Conservation (phyloP, 306 rosid species). For the Cicer arietinum region DNA sequence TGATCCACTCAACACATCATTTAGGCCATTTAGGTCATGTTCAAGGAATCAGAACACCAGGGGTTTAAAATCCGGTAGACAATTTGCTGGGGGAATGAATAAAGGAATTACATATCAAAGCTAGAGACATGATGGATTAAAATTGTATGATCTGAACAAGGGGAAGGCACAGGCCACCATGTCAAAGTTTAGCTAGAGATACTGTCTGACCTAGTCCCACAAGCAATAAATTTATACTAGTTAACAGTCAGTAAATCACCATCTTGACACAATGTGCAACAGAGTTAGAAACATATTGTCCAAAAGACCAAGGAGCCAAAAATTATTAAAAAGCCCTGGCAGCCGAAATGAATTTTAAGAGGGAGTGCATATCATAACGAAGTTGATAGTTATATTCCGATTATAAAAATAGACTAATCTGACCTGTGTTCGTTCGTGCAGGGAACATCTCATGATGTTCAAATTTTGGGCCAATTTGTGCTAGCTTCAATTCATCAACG, state of each 20-base stretch:
- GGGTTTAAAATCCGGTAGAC: neutral
- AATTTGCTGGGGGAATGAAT: neutral
- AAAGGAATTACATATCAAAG: neutral
- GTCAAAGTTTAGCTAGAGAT: conserved; percentile 1
- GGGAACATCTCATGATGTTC: conserved; percentile 92
- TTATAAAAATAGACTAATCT: conserved; percentile 38
- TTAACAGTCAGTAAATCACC: neutral
- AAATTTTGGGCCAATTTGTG: conserved; percentile 90
- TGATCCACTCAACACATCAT: neutral
- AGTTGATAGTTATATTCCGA: conserved; percentile 17
- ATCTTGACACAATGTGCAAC: conserved; percentile 15
- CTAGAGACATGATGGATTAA: neutral
- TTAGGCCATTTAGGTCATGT: conserved; percentile 16
- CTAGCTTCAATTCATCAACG: conserved; percentile 82
- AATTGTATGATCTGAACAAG: conserved; percentile 31
- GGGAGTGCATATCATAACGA: neutral
- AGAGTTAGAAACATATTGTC: neutral
- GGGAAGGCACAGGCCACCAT: neutral
- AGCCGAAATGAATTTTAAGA: neutral
- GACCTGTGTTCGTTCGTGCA: conserved; percentile 94
- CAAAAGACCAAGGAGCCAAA: neutral
- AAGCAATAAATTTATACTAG: neutral
- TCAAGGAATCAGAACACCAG: conserved; percentile 17
- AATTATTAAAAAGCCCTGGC: neutral
- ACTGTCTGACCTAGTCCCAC: conserved; percentile 1